Conservation (phyloP, 176 grass and related monocot genomes). For the Aegilops umbellulata region DNA sequence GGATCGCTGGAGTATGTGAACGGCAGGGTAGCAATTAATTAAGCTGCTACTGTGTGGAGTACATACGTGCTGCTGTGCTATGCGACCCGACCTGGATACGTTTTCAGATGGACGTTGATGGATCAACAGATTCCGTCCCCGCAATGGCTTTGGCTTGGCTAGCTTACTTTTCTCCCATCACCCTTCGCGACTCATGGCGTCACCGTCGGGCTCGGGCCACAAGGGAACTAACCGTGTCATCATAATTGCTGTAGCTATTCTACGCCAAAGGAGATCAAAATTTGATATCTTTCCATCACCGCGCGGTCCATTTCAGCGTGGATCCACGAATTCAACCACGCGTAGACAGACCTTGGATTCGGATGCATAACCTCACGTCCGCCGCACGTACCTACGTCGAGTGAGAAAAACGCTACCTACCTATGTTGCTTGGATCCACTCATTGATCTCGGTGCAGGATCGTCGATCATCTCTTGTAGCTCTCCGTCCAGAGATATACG, state of each 20-base stretch:
- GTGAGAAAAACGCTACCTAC: neutral
- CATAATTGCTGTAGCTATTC: neutral
- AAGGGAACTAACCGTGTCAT: neutral
- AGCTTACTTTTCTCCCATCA: neutral
- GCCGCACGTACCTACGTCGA: neutral
- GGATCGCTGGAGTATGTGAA: neutral
- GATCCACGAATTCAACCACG: neutral
- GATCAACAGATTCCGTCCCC: constrained; percentile 10
- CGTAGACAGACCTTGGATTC: constrained; percentile 9
- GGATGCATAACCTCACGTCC: neutral
- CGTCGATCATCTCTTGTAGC: neutral
- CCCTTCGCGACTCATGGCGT: neutral
- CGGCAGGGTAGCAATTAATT: neutral
- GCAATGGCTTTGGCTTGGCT: neutral
- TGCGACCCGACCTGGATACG: neutral
- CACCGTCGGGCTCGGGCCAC: neutral
- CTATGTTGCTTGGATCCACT: neutral
- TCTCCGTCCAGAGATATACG: neutral
- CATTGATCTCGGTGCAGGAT: neutral
- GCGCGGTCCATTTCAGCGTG: neutral
- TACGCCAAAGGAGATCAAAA: neutral
- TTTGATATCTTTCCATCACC: neutral
- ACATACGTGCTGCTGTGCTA: neutral
- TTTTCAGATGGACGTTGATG: constrained; percentile 10
- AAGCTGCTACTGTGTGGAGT: neutral